Evolutionary conservation across 2,329 filamentous ascomycete species (phyloP).

Genomic region (Cladosporium oxysporum): DNA sequence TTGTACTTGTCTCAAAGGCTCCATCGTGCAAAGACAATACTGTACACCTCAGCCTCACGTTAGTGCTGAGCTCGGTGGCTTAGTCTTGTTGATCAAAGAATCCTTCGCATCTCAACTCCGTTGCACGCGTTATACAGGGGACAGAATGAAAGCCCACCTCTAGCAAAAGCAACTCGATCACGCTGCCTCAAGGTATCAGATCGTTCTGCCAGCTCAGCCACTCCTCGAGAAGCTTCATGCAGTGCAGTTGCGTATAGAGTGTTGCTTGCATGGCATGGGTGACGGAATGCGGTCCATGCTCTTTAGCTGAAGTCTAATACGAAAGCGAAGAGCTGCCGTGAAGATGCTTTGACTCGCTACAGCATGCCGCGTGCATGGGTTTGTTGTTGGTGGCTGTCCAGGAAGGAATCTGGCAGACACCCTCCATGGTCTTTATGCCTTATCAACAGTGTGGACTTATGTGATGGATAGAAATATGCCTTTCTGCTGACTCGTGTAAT

Average conservation of each 20-base stretch:
- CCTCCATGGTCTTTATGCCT: background rate
- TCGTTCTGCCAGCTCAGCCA: background rate
- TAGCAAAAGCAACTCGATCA: background rate
- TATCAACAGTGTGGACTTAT: background rate
- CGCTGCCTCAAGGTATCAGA: background rate
- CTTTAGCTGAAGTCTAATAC: background rate
- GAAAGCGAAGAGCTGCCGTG: background rate
- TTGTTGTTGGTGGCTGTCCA: background rate
- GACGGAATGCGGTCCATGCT: background rate
- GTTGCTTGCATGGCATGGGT: background rate
- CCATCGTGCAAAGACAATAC: background rate
- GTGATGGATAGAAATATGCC: background rate
- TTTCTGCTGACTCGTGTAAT: background rate
- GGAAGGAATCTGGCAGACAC: background rate
- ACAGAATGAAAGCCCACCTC: background rate
- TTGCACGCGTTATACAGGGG: background rate
- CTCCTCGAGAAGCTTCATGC: background rate
- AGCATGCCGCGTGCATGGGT: background rate
- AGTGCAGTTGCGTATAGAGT: background rate
- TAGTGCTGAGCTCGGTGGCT: background rate
- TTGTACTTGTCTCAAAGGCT: background rate
- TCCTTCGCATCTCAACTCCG: background rate
- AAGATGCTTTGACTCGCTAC: background rate
- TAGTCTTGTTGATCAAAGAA: background rate
- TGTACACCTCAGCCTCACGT: background rate